Evolutionary conservation across 345 rosid species (phyloP).

Genomic region (Eucalyptus cloeziana): DNA sequence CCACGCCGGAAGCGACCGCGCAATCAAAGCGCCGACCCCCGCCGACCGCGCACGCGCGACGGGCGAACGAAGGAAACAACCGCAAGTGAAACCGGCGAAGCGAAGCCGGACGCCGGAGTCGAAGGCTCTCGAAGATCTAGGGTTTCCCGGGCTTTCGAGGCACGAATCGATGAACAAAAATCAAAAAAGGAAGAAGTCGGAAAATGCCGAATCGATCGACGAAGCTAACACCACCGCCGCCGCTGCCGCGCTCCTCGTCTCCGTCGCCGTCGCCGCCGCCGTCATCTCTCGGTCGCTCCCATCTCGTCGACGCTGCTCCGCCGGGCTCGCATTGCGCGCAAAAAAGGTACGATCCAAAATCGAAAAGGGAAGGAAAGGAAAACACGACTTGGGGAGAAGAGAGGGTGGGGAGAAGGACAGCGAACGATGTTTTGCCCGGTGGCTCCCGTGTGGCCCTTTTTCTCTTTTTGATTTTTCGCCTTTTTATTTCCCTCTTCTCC

Average conservation of each 20-base stretch:
- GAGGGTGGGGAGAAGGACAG: background rate
- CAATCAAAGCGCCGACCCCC: background rate
- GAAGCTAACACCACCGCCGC: background rate
- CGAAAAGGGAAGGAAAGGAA: background rate
- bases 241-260: background rate
- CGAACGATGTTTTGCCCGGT: background rate
- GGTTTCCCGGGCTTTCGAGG: background rate
- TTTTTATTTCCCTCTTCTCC: background rate
- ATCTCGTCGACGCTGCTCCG: background rate
- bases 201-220: background rate
- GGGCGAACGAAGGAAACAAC: background rate
- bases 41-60: background rate
- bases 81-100: background rate
- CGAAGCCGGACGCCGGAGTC: no score
- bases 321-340: background rate
- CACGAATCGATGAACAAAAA: background rate
- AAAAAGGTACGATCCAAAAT: background rate
- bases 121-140: background rate
- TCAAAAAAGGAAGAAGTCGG: background rate
- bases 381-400: background rate
- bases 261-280: background rate
- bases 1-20: no score
- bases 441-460: background rate
- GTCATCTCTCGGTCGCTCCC: background rate
- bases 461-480: background rate